Evolutionary conservation across 1,284 basidiomycete genomes (phyloP), one percentile per base, ranked within the genome.

Genomic region (Veloboletus limbatus): DNA sequence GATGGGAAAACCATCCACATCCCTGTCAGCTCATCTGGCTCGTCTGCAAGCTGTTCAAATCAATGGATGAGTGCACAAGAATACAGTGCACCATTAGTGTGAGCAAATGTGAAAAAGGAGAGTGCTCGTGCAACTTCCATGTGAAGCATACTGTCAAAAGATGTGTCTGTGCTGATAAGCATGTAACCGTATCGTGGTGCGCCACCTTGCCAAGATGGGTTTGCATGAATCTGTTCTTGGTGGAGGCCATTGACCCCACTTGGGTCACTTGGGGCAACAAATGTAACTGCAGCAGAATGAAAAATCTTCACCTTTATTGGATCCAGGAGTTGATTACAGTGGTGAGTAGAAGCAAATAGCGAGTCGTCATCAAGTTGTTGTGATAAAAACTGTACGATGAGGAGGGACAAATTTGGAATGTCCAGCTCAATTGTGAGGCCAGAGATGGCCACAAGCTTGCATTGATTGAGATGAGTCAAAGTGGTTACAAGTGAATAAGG

Each of bases 1-100:
- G 41, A 52, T 2, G 25, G 38, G 0, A n/a, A 8, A 2, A 52
- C 38, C 49, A 52, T 52, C 41, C 41, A 52, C 33, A 51, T 46
- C 2, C 51, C 43, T 2, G 32, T 52, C n/a, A 52, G 8, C 1
- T 37, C 14, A 5, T 51, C 40, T 2, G 44, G 34, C 14, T 30
- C 22, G 8, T 52, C 45, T 1, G 9, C 16, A 11, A 52, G 4
- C 0, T 4, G 20, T 18, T 52, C 38, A 25, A 48, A 53, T 50
- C 50, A 53, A 3, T 36, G 43, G 6, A 53, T 18, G 0, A 53
- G n/a, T 8, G 28, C 27, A 30, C 45, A 53, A 4, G 34, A 9
- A 7, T 24, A 45, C n/a, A n/a, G n/a, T n/a, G n/a, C n/a, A n/a
- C n/a, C n/a, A n/a, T n/a, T n/a, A 2, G 11, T 40, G 16, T 52